phyloP scores from a whole-genome alignment of 805 yeast species.

The Nakazawaea siamensis region DNA sequence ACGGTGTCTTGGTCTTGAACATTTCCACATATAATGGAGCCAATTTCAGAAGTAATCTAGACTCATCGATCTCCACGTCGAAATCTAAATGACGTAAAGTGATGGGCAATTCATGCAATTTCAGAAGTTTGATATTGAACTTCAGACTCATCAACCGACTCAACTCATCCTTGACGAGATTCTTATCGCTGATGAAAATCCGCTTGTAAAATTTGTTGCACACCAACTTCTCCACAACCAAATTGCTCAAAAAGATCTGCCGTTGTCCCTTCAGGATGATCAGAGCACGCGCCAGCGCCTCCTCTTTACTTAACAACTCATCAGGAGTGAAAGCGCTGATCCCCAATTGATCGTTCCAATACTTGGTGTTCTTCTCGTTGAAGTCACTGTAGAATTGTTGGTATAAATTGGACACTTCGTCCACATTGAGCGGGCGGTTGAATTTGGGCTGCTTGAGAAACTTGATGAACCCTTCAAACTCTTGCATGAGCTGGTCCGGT shows the following conservation, averaged over 20 bases:
- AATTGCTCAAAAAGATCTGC: constrained; percentile 18
- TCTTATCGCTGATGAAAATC: constrained; percentile 24
- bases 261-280: constrained; percentile 10
- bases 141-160: constrained; percentile 18
- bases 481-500: constrained; percentile 18
- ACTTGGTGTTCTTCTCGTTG: constrained; percentile 13
- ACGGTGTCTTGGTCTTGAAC: constrained; percentile 25
- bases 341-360: constrained; percentile 14
- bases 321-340: not conserved
- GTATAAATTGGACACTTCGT: constrained; percentile 25
- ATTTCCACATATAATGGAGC: constrained; percentile 22
- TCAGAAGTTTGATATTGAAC: constrained; percentile 20
- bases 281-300: constrained; percentile 4
- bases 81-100: constrained; percentile 20
- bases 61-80: constrained; percentile 14
- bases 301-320: constrained; percentile 10
- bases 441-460: constrained; percentile 27
- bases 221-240: constrained; percentile 21
- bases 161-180: constrained; percentile 20
- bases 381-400: constrained; percentile 24
- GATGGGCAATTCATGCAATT: constrained; percentile 18
- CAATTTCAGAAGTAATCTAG: constrained; percentile 15
- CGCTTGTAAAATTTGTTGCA: constrained; percentile 25
- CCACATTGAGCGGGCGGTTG: constrained; percentile 25
- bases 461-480: constrained; percentile 20